Conservation (phyloP, 2,329 filamentous ascomycete species). For the Fusarium miscanthi region DNA sequence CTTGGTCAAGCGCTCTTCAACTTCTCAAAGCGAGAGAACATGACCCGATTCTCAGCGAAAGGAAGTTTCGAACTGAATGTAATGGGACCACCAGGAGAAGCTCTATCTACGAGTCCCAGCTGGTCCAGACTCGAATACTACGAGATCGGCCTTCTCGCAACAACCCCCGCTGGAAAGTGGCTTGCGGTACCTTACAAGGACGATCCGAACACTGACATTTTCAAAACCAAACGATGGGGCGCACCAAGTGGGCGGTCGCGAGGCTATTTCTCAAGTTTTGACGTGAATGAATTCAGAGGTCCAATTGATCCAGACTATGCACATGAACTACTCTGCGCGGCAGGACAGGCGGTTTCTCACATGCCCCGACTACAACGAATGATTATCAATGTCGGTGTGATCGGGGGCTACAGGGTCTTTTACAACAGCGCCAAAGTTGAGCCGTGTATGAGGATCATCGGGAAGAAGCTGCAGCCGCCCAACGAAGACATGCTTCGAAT, state of each 20-base stretch:
- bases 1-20: constrained; percentile 7
- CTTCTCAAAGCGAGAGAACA: constrained; percentile 10
- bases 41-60: neutral
- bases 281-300: constrained; percentile 13
- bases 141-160: constrained; percentile 1
- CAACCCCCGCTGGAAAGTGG: constrained; percentile 10
- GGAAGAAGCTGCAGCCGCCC: neutral
- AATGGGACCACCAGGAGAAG: neutral
- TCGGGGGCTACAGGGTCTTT: neutral
- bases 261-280: neutral
- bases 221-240: constrained; percentile 4
- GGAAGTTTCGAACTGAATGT: constrained; percentile 12
- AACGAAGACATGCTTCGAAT: neutral
- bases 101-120: neutral
- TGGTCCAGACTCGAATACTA: constrained; percentile 13
- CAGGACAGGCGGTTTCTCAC: neutral
- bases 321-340: neutral
- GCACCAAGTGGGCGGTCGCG: neutral
- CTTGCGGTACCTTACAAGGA: neutral
- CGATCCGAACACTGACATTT: neutral
- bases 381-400: neutral
- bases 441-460: constrained; percentile 6
- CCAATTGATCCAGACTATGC: constrained; percentile 9
- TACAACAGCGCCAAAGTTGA: neutral
- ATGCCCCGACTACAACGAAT: constrained; percentile 4